A percentile compares a stretch with the other conserved stretches of the same genome.
Evolutionary conservation across 129 eudicot species (phyloP).

Genomic region (Flaveria robusta): DNA sequence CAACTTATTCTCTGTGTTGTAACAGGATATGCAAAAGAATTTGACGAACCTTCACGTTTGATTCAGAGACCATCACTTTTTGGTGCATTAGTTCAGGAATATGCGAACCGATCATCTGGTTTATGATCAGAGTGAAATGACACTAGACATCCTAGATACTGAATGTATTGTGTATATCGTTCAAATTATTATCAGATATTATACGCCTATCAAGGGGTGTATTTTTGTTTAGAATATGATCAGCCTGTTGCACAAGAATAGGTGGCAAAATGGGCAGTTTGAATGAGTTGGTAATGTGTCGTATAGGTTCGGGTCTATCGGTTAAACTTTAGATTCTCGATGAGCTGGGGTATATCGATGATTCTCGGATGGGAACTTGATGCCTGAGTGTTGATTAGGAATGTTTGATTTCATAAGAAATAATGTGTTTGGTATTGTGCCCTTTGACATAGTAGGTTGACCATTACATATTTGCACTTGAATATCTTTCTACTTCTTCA

Average conservation of each 20-base stretch:
- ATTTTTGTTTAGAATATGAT: slow-evolving; percentile 3
- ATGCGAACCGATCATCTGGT: slow-evolving; percentile 68
- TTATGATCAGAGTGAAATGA: slow-evolving; percentile 31
- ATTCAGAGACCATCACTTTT: slow-evolving; percentile 69
- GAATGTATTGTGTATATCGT: background rate
- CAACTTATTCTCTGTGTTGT: slow-evolving; percentile 14
- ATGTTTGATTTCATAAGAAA: too few species aligned
- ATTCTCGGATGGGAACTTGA: too few species aligned
- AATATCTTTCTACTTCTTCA: background rate
- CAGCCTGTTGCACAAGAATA: slow-evolving; percentile 1
- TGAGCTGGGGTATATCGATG: too few species aligned
- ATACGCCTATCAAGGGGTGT: background rate
- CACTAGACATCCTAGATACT: background rate
- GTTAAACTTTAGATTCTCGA: background rate
- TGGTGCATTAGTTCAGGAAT: slow-evolving; percentile 81
- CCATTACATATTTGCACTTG: background rate
- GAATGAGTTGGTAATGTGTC: background rate
- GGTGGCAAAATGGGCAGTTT: background rate
- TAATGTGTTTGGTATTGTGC: background rate
- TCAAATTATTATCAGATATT: background rate
- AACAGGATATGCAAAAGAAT: slow-evolving; percentile 69
- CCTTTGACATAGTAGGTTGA: background rate
- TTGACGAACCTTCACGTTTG: slow-evolving; percentile 61
- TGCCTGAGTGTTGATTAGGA: too few species aligned
- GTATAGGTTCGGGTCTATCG: background rate